Base-by-base conservation (phyloP, 2,329 filamentous ascomycete species). In the Fonsecaea pedrosoi region DNA sequence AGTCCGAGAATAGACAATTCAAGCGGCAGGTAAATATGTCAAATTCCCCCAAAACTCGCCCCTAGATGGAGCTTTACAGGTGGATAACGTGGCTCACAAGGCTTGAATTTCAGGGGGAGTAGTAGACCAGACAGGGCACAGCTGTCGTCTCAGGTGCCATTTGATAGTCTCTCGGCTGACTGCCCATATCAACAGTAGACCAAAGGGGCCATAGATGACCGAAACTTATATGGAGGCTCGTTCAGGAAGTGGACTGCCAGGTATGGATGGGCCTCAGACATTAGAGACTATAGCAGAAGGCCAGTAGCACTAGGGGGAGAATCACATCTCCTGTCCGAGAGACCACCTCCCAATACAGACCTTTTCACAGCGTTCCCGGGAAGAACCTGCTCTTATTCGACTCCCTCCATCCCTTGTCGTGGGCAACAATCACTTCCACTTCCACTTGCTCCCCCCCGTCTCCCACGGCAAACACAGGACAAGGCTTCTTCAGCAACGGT, bases 391-490 rank as follows among this genome's bases (percentile, higher is more conserved):
- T 48, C 40, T n/a, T 58, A 40, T 72, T 72, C 48, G 59, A 57
- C 60, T 72, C 69, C 64, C 66, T 61, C 71, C 71, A 72, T 8
- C 32, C 55, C 34, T 62, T 66, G 18, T 72, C 71, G 55, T 72
- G 71, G 12, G 71, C 71, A 25, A 72, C 69, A 62, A 72, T 69
- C 13, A 72, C 70, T 53, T 72, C 71, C 21, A 72, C 69, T 32
- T 69, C 61, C n/a, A 62, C 61, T 13, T 21, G 53, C 18, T 40
- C 60, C n/a, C 32, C 37, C 1, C 25, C 64, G 5, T 58, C 60
- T 34, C 45, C 48, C 18, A 2, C 12, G 8, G 50, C 45, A 8
- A 67, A 62, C 4, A 55, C 63, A 12, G 68, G 68, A 38, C 60
- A 67, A 18, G 67, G 67, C 15, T 48, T 65, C 56, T 66, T 69